Evolutionary conservation across 257 asterid species (phyloP).

Genomic region (Thymus mandschuricus): DNA sequence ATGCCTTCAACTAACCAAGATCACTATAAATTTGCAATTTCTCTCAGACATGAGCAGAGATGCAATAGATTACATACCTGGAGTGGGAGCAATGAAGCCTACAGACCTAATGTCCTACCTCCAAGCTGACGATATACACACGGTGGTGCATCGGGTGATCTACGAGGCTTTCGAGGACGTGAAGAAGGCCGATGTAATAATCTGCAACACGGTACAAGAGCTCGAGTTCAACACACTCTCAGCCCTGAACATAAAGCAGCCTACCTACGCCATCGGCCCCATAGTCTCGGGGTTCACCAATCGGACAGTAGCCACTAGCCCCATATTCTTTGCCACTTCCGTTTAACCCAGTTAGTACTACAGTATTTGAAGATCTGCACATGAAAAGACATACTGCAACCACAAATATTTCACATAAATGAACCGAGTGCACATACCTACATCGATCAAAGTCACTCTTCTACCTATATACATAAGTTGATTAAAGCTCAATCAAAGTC

Average conservation of each 20-base stretch:
- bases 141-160: too few relatives aligned
- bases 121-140: too few relatives aligned
- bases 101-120: too few relatives aligned
- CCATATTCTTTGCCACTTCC: constrained; percentile 67
- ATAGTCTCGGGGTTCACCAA: constrained; percentile 58
- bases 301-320: constrained; percentile 50
- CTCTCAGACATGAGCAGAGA: constrained; percentile 53
- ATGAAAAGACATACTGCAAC: constrained; percentile 62
- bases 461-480: too few relatives aligned
- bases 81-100: too few relatives aligned
- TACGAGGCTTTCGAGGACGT: too few relatives aligned
- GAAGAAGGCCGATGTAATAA: too few relatives aligned
- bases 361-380: constrained; percentile 56
- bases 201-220: too few relatives aligned
- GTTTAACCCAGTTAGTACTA: constrained; percentile 68
- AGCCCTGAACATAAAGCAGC: constrained; percentile 32
- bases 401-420: constrained; percentile 4
- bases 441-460: too few relatives aligned
- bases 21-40: neutral
- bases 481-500: too few relatives aligned
- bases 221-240: too few relatives aligned
- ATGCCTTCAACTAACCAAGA: too few relatives aligned
- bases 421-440: neutral
- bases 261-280: constrained; percentile 67
- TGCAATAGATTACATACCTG: constrained; percentile 55